phyloP scores from a whole-genome alignment of 2,329 filamentous ascomycete genomes.

The Aureobasidium melanogenum region DNA sequence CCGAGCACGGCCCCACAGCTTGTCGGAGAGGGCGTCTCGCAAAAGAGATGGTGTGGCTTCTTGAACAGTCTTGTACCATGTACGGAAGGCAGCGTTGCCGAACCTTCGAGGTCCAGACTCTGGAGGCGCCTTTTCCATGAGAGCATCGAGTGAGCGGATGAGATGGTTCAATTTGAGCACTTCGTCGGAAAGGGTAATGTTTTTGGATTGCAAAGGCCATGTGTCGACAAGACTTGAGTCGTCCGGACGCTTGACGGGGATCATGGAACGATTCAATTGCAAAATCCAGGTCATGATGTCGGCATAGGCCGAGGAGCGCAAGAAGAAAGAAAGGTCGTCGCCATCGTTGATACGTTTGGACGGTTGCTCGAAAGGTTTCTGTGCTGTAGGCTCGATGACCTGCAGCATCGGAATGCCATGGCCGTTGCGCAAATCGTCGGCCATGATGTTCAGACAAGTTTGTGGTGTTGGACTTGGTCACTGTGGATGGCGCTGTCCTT shows the following conservation, averaged over 20 bases:
- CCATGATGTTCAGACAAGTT: slow-evolving; percentile 6
- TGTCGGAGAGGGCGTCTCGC: slow-evolving; percentile 44
- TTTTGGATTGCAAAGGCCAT: slow-evolving; percentile 39
- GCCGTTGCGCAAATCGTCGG: slow-evolving; percentile 15
- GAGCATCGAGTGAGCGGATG: slow-evolving; percentile 52
- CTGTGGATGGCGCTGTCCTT: background rate
- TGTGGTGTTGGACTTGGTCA: background rate
- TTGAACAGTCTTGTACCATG: slow-evolving; percentile 66
- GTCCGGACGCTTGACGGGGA: slow-evolving; percentile 51
- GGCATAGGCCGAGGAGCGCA: slow-evolving; percentile 71
- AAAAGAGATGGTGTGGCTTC: slow-evolving; percentile 50
- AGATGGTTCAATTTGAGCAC: slow-evolving; percentile 59
- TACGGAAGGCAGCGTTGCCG: slow-evolving; percentile 83
- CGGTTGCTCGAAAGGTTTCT: slow-evolving; percentile 57
- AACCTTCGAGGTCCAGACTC: slow-evolving; percentile 81
- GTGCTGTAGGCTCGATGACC: slow-evolving; percentile 37
- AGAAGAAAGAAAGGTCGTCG: slow-evolving; percentile 70
- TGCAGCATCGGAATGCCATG: slow-evolving; percentile 20
- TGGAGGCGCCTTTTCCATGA: slow-evolving; percentile 73
- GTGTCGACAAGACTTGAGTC: slow-evolving; percentile 38
- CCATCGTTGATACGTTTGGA: slow-evolving; percentile 77
- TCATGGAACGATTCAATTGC: slow-evolving; percentile 81
- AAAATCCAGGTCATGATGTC: slow-evolving; percentile 82
- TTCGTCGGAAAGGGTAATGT: slow-evolving; percentile 43
- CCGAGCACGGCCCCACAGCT: slow-evolving; percentile 32